Base-by-base conservation (phyloP, 176 grass and related monocot species). In the Phoenix roebelenii region DNA sequence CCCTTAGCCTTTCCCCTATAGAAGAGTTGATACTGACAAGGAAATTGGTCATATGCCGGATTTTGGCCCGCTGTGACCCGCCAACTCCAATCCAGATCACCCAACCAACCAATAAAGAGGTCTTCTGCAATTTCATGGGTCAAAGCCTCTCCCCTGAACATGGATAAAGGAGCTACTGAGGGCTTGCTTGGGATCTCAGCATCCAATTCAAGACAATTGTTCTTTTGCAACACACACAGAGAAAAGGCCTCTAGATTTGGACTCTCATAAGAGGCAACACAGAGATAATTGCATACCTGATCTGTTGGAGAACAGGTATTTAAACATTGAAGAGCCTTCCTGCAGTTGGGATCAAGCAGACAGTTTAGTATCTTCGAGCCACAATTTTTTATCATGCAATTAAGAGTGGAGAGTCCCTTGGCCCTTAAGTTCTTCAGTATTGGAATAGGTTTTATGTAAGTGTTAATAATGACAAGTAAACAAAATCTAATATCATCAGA, bases 401-500 rank as follows among this genome's bases (percentile, higher is more conserved):
- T 83, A 62, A 97, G 55, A 35, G 92, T 91, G 59, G 92, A 88
- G 48, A 97, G 55, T 19, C 87, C 87, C 69, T 97, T 91, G 61
- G 92, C 92, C 72, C 87, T 81, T 19, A 88, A 66, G 23, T 88
- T 97, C 75, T 97, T 64, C 7, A 97, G 81, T 61, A 85, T 50
- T 52, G 60, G 52, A 71, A 97, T 74, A 26, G 92, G 92, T 35
- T 70, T 83, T 32, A 97, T 85, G 74, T 90, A 85, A 1, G 87
- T 79, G 67, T 91, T 97, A 72, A 88, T 64, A 16, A 88, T 76
- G 48, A 97, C 76, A 51, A 97, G 82, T 25, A 97, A 77, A 70
- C 84, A 97, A 70, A 88, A 88, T 22, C 87, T 89, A 71, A 97
- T 97, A 68, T 91, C 92, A 70, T 97, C 92, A 60, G 92, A 85